A percentile compares a stretch with the other conserved stretches of the same genome.
Conservation (phyloP, 192 early-diverging fungal genomes). For the Gamsiella multidivaricata region DNA sequence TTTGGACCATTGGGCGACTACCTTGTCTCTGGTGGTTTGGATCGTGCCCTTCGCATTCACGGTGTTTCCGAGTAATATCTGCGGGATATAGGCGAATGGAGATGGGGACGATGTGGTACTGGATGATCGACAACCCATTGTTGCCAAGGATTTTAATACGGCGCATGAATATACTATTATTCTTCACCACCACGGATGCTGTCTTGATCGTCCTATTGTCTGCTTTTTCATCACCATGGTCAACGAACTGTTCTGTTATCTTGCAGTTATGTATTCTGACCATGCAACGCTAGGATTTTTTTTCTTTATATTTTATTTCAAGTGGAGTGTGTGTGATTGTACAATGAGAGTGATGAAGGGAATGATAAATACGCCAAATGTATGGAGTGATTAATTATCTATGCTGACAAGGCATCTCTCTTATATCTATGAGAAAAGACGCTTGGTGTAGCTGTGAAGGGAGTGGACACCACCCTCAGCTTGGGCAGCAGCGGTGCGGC, state of each 20-base stretch:
- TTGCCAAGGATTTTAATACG: too few species aligned
- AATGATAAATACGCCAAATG: neutral
- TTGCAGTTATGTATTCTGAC: too few species aligned
- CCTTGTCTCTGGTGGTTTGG: slow-evolving; percentile 62
- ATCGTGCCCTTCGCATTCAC: slow-evolving; percentile 69
- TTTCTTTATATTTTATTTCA: too few species aligned
- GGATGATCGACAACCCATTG: too few species aligned
- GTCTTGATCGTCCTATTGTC: too few species aligned
- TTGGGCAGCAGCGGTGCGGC: slow-evolving; percentile 93
- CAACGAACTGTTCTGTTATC: too few species aligned
- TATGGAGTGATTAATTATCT: neutral
- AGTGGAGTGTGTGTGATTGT: neutral
- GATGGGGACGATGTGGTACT: too few species aligned
- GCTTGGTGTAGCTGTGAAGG: slow-evolving; percentile 55
- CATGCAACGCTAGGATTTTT: too few species aligned
- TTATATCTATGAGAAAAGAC: slow-evolving; percentile 51
- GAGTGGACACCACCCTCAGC: slow-evolving; percentile 95
- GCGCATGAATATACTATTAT: too few species aligned
- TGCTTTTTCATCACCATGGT: too few species aligned
- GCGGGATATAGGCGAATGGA: too few species aligned
- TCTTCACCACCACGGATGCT: too few species aligned
- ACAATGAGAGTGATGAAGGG: neutral
- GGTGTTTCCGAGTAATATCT: slow-evolving; percentile 47
- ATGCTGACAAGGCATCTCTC: neutral
- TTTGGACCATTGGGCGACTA: slow-evolving; percentile 69